A percentile compares a stretch with the other conserved stretches of the same genome.
Evolutionary conservation across 352 stramenopile species (phyloP).

Genomic region (Halophytophthora polymorphica): DNA sequence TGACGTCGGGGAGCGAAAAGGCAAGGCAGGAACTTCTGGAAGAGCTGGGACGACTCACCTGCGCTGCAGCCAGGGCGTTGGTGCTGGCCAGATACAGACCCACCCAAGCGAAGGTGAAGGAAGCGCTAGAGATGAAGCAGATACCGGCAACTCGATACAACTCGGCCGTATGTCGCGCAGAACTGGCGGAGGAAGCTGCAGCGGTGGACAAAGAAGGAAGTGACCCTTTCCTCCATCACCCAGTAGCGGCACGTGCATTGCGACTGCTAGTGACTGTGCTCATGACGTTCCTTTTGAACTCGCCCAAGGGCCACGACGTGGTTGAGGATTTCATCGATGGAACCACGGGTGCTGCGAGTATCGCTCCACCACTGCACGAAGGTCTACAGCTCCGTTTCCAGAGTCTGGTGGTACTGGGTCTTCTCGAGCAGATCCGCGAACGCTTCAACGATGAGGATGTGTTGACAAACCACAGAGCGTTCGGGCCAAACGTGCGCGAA

Average conservation of each 20-base stretch:
- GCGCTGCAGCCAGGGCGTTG: slow-evolving; percentile 36
- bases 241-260: slow-evolving; percentile 32
- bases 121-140: slow-evolving; percentile 45
- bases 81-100: slow-evolving; percentile 40
- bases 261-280: slow-evolving; percentile 49
- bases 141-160: slow-evolving; percentile 33
- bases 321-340: slow-evolving; percentile 52
- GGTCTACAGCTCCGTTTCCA: slow-evolving; percentile 54
- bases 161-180: slow-evolving; percentile 28
- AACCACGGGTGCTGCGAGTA: slow-evolving; percentile 21
- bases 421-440: slow-evolving; percentile 50
- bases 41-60: slow-evolving; percentile 49
- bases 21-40: slow-evolving; percentile 56
- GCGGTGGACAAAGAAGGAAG: slow-evolving; percentile 25
- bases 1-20: slow-evolving; percentile 36
- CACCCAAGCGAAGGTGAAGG: slow-evolving; percentile 28
- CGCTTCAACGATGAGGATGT: slow-evolving; percentile 43
- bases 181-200: slow-evolving; percentile 44
- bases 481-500: slow-evolving; percentile 52
- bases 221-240: slow-evolving; percentile 63
- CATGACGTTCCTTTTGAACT: slow-evolving; percentile 47
- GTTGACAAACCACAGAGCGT: slow-evolving; percentile 47
- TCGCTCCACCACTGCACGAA: slow-evolving; percentile 42
- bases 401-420: slow-evolving; percentile 42
- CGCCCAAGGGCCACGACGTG: slow-evolving; percentile 43